phyloP scores from a whole-genome alignment of 2,329 filamentous ascomycete genomes.

The Xenosphaeropsis pyriputrescens region DNA sequence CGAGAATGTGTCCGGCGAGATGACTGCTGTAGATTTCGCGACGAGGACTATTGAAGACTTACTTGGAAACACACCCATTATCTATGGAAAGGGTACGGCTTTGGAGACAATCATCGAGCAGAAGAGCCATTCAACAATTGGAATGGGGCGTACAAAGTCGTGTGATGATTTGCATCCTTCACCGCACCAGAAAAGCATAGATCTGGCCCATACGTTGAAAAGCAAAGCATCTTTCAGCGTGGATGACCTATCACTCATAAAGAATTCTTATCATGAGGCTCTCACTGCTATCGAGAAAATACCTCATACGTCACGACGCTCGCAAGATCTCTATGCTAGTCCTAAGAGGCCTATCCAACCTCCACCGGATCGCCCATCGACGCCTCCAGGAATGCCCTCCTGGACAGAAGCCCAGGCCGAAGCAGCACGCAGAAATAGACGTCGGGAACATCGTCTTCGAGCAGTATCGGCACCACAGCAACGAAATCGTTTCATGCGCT shows the following conservation, averaged over 20 bases:
- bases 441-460: too few relatives aligned
- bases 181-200: too few relatives aligned
- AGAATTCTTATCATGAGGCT: slow-evolving; percentile 15
- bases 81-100: slow-evolving; percentile 24
- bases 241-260: slow-evolving; percentile 7
- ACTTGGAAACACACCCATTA: slow-evolving; percentile 18
- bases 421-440: too few relatives aligned
- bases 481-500: too few relatives aligned
- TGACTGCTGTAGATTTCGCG: neutral
- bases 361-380: slow-evolving; percentile 13
- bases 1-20: neutral
- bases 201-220: neutral
- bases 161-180: slow-evolving; percentile 8
- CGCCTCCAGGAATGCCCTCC: slow-evolving; percentile 18
- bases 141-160: slow-evolving; percentile 12
- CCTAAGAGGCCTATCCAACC: slow-evolving; percentile 14
- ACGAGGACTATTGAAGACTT: neutral
- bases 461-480: too few relatives aligned
- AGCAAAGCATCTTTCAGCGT: neutral
- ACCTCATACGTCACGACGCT: neutral
- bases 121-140: slow-evolving; percentile 21
- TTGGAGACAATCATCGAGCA: slow-evolving; percentile 26
- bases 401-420: slow-evolving; percentile 16
- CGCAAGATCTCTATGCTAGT: slow-evolving; percentile 15
- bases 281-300: slow-evolving; percentile 10